A percentile compares a stretch with the other conserved stretches of the same genome.
Conservation (phyloP, 164 flowering plant genomes). For the Macadamia tetraphylla region DNA sequence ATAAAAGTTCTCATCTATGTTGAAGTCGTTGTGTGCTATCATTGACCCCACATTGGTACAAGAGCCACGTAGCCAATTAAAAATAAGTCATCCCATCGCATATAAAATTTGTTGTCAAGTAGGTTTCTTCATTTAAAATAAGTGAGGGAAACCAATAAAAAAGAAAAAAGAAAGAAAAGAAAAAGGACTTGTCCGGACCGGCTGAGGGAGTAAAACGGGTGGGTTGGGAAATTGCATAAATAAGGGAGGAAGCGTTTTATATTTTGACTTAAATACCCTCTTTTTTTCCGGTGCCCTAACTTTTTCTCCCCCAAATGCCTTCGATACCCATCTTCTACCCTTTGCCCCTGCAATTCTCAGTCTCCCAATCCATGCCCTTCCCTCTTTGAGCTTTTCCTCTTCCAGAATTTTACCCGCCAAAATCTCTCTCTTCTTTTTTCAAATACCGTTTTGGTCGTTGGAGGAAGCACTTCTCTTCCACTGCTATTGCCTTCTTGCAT, state of each 20-base stretch:
- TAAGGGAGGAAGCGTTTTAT: background rate
- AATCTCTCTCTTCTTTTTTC: background rate
- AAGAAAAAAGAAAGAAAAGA: background rate
- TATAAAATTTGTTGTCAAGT: too few species aligned
- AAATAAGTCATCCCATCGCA: too few species aligned
- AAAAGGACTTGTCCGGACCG: background rate
- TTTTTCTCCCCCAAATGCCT: background rate
- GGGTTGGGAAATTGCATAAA: background rate
- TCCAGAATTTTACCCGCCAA: conserved; percentile 13
- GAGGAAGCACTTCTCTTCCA: background rate
- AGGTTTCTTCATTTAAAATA: too few species aligned
- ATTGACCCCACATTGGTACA: too few species aligned
- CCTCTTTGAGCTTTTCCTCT: conserved; percentile 1
- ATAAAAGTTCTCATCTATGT: too few species aligned
- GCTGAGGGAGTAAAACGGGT: background rate
- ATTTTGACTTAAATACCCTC: conserved; percentile 16
- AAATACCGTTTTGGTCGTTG: background rate
- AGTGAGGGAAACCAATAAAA: too few species aligned
- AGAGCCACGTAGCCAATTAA: too few species aligned
- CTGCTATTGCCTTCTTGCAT: background rate
- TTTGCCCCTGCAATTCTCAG: conserved; percentile 17
- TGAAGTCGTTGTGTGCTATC: too few species aligned
- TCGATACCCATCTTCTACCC: conserved; percentile 11
- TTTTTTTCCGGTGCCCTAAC: conserved; percentile 4
- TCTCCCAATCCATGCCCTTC: conserved; percentile 17